Conservation (phyloP, 2,329 filamentous ascomycete genomes). For the Exophiala aquamarina region DNA sequence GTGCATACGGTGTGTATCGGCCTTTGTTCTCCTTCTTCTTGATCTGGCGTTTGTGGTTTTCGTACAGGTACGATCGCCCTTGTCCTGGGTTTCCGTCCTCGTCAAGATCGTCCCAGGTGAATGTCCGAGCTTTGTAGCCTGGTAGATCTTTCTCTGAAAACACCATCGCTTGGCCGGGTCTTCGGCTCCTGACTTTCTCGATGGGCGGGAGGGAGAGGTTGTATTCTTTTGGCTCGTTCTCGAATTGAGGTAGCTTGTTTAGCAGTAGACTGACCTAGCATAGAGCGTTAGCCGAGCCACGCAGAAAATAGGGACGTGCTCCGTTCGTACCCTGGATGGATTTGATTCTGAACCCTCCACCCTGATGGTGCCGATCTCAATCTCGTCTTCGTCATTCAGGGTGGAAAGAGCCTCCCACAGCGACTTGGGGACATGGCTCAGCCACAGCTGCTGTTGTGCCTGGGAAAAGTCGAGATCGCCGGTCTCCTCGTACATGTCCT, state of each 20-base stretch:
- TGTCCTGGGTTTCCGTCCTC: conserved; percentile 43
- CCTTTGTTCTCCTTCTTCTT: conserved; percentile 50
- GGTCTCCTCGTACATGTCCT: conserved; percentile 70
- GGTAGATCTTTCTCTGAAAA: conserved; percentile 94
- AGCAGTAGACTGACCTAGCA: conserved; percentile 69
- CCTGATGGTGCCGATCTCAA: conserved; percentile 74
- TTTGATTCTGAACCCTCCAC: conserved; percentile 57
- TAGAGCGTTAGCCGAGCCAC: conserved; percentile 36
- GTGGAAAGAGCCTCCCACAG: conserved; percentile 78
- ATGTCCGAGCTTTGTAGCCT: conserved; percentile 57
- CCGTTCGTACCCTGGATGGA: conserved; percentile 43
- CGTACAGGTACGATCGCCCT: conserved; percentile 45
- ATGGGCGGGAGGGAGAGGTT: conserved; percentile 69
- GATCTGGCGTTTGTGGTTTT: conserved; percentile 45
- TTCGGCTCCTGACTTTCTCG: conserved; percentile 41
- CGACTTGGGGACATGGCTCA: conserved; percentile 75
- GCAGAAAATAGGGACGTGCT: too few relatives aligned
- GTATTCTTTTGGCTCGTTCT: conserved; percentile 83
- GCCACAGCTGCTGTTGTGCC: conserved; percentile 57
- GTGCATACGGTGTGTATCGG: conserved; percentile 58
- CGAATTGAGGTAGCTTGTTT: conserved; percentile 66
- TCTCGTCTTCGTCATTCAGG: conserved; percentile 76
- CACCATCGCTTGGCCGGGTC: conserved; percentile 79
- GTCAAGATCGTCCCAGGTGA: conserved; percentile 38
- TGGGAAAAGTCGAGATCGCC: conserved; percentile 62